Conservation (phyloP, 2,329 filamentous ascomycete species). For the Botrytis porri region DNA sequence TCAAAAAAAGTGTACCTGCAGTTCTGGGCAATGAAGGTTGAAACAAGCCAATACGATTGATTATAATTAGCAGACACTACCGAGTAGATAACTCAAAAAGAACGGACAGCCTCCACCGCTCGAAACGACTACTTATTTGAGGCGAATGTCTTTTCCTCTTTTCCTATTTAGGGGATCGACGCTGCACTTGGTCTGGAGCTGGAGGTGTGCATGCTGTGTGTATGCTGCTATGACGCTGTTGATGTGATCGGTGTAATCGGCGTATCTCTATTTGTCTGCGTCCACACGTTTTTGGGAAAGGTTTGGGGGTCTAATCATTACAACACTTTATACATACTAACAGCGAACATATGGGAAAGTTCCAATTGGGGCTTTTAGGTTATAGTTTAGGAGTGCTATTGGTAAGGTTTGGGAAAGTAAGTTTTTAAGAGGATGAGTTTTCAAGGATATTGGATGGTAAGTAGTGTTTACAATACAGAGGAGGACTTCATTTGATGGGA, state of each 20-base stretch:
- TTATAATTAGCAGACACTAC: background rate
- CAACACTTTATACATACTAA: background rate
- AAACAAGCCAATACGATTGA: background rate
- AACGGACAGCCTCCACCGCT: background rate
- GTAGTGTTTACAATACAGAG: background rate
- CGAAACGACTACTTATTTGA: background rate
- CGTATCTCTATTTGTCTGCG: background rate
- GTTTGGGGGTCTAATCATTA: background rate
- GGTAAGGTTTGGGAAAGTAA: background rate
- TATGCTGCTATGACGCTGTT: conserved; percentile 5
- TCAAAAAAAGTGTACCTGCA: background rate
- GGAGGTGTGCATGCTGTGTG: background rate
- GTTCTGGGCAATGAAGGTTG: background rate
- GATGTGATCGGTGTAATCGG: conserved; percentile 2
- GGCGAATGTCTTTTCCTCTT: background rate
- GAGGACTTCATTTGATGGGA: background rate
- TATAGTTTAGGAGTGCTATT: background rate
- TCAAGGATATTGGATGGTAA: background rate
- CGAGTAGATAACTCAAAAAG: background rate
- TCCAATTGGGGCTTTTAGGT: background rate
- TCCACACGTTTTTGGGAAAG: background rate
- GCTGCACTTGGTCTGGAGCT: background rate
- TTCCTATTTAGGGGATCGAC: conserved; percentile 8
- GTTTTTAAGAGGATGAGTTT: background rate
- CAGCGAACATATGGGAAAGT: background rate